Percentiles rank a stretch among this genome's conserved stretches.
Conservation (phyloP, 345 rosid genomes). For the Angophora floribunda region DNA sequence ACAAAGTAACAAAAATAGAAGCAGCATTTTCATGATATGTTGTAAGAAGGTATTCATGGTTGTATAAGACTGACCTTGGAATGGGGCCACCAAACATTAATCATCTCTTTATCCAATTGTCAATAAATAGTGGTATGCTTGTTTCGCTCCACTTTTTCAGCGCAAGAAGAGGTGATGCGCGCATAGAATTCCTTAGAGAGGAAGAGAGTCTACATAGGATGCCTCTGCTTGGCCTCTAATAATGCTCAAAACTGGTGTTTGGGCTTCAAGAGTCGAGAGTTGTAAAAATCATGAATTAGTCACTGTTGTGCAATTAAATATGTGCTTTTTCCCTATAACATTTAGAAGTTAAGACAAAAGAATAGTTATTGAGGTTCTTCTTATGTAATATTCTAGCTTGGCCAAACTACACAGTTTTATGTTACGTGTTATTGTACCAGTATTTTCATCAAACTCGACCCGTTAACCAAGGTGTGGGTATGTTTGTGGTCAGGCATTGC, state of each 20-base stretch:
- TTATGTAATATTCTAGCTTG: not conserved
- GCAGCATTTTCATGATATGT: too few species aligned
- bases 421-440: not conserved
- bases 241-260: not conserved
- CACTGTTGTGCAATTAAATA: not conserved
- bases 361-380: not conserved
- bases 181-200: not conserved
- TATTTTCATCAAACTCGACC: not conserved
- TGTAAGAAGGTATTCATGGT: not conserved
- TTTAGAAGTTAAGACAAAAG: not conserved
- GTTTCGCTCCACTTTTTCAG: not conserved
- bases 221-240: not conserved
- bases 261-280: not conserved
- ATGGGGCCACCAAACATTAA: not conserved
- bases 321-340: not conserved
- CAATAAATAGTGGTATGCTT: not conserved
- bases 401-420: not conserved
- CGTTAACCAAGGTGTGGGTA: not conserved
- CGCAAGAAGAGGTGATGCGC: not conserved
- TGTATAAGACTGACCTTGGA: not conserved
- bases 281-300: not conserved
- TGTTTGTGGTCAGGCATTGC: not conserved
- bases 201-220: too few species aligned
- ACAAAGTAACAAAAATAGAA: too few species aligned
- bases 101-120: not conserved